Evolutionary conservation across 2,329 filamentous ascomycete species (phyloP).

Genomic region (Spiromastix sp.): DNA sequence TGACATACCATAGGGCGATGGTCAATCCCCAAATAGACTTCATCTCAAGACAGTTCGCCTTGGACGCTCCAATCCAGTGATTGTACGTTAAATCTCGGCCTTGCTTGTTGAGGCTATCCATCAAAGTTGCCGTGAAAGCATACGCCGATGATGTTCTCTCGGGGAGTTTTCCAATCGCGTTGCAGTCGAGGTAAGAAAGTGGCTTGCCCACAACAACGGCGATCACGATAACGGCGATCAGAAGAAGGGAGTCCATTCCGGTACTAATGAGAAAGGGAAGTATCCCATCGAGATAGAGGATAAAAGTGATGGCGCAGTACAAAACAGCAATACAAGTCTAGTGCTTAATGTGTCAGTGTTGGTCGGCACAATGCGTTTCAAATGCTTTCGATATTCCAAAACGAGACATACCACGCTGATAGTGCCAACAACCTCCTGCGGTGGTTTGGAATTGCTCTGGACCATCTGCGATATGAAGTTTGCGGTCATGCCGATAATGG

Average conservation of each 20-base stretch:
- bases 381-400: background rate
- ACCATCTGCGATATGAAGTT: constrained; percentile 77
- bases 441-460: constrained; percentile 52
- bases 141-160: constrained; percentile 42
- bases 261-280: constrained; percentile 63
- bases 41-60: constrained; percentile 65
- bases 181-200: constrained; percentile 67
- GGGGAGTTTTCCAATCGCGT: constrained; percentile 38
- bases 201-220: constrained; percentile 70
- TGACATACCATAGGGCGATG: constrained; percentile 61
- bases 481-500: constrained; percentile 68
- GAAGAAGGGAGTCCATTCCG: constrained; percentile 55
- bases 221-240: constrained; percentile 69
- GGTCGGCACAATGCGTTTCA: constrained; percentile 1
- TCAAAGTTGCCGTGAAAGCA: constrained; percentile 43
- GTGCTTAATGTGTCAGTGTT: background rate
- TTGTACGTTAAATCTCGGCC: constrained; percentile 41
- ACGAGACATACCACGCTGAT: constrained; percentile 60
- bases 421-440: constrained; percentile 65
- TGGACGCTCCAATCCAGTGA: constrained; percentile 50
- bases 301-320: constrained; percentile 69
- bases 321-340: constrained; percentile 69
- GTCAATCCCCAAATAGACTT: constrained; percentile 81
- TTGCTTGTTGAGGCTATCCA: constrained; percentile 40
- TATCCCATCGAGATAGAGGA: constrained; percentile 67